These are phyloP conservation scores for Zymoseptoria brevis DNA, from an alignment of 2,329 filamentous ascomycete species.

Conservation along the genomic window DNA sequence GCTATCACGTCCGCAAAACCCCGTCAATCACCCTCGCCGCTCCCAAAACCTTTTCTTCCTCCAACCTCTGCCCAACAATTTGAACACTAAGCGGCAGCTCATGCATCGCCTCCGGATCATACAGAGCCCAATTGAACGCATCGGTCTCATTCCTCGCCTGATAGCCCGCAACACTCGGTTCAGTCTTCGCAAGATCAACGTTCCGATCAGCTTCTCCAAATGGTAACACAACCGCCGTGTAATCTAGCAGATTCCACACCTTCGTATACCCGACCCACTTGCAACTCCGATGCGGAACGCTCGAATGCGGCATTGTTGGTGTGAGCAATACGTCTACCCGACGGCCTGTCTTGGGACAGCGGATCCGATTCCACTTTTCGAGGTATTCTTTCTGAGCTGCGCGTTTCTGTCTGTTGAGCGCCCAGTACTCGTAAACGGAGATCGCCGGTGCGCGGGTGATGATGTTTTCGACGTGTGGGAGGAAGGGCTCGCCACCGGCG, in stretches of 20 bases:
- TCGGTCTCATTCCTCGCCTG: conserved; percentile 45
- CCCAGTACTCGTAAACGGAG: conserved; percentile 60
- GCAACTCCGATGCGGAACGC: conserved; percentile 39
- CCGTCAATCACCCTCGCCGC: conserved; percentile 44
- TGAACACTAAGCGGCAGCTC: conserved; percentile 77
- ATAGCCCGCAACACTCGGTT: conserved; percentile 34
- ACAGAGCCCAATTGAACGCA: conserved; percentile 48
- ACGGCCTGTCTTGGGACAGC: conserved; percentile 34
- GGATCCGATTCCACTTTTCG: conserved; percentile 48
- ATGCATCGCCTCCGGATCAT: conserved; percentile 73
- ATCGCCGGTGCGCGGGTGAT: conserved; percentile 47
- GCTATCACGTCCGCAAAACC: not conserved
- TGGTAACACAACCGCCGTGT: conserved; percentile 50
- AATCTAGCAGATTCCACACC: conserved; percentile 40
- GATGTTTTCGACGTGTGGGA: conserved; percentile 51
- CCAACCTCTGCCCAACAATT: conserved; percentile 64
- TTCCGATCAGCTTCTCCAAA: conserved; percentile 41
- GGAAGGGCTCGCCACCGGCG: conserved; percentile 51
- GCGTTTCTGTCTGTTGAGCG: conserved; percentile 53
- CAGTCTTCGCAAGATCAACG: conserved; percentile 19
- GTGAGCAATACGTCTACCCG: conserved; percentile 49
- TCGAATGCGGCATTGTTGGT: conserved; percentile 54
- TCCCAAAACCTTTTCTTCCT: conserved; percentile 77
- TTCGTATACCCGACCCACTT: conserved; percentile 28
- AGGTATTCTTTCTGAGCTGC: conserved; percentile 49